Evolutionary conservation across 2,329 filamentous ascomycete genomes (phyloP).

Genomic region (Fusarium sacchari): DNA sequence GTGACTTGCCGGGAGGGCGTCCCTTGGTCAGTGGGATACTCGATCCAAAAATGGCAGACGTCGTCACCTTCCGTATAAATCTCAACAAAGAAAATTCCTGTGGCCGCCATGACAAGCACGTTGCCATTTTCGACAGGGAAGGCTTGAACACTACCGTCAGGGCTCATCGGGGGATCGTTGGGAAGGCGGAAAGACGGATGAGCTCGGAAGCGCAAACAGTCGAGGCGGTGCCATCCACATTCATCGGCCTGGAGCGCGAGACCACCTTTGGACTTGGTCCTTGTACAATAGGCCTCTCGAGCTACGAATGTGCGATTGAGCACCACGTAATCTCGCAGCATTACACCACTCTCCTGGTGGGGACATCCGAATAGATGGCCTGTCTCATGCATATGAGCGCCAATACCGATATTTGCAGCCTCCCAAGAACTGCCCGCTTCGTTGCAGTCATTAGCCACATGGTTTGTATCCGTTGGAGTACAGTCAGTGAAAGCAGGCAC

Average conservation of each 20-base stretch:
- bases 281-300: slow-evolving; percentile 85
- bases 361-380: slow-evolving; percentile 92
- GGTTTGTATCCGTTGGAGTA: slow-evolving; percentile 83
- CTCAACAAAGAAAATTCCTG: slow-evolving; percentile 87
- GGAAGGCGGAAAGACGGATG: slow-evolving; percentile 91
- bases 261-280: slow-evolving; percentile 85
- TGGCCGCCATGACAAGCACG: slow-evolving; percentile 79
- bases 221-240: slow-evolving; percentile 90
- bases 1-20: slow-evolving; percentile 76
- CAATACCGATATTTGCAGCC: slow-evolving; percentile 92
- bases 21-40: slow-evolving; percentile 74
- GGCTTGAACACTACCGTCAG: slow-evolving; percentile 83
- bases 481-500: slow-evolving; percentile 90
- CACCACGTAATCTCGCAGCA: slow-evolving; percentile 87
- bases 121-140: slow-evolving; percentile 85
- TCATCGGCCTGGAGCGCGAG: slow-evolving; percentile 81
- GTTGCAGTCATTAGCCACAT: slow-evolving; percentile 85
- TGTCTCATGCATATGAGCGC: slow-evolving; percentile 89
- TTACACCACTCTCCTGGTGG: slow-evolving; percentile 89
- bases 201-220: slow-evolving; percentile 86
- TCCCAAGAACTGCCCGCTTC: slow-evolving; percentile 95
- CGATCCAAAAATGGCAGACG: slow-evolving; percentile 82
- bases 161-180: slow-evolving; percentile 70
- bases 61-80: slow-evolving; percentile 84
- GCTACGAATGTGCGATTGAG: slow-evolving; percentile 85